Evolutionary conservation across 352 stramenopile genomes (phyloP), one percentile per base, ranked within the genome.

Genomic region (Pythium sp.): DNA sequence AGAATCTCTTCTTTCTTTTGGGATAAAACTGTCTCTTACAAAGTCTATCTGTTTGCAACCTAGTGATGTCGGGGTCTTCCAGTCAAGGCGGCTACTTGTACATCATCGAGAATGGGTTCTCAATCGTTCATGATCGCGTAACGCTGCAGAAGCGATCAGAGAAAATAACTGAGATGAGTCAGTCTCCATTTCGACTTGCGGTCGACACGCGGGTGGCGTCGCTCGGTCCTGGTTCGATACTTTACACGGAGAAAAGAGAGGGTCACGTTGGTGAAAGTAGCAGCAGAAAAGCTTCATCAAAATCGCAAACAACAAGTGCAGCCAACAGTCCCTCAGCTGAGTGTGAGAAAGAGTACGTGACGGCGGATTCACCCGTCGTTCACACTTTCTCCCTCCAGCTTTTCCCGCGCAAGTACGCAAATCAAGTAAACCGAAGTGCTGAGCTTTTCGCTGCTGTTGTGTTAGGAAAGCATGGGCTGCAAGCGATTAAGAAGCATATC

Each of bases 111-210:
- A 78, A 71, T 14, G 78, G 78, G 8, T 49, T 62, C 22, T 80
- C 78, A n/a, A 64, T 88, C 41, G 74, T 86, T 6, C 80, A 86
- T 30, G 75, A 84, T 30, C 61, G 58, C 12, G 70, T 87, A n/a
- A 68, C 62, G 24, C 60, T 87, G 20, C 71, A 83, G 54, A 58
- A 69, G 64, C 38, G 56, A 57, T 43, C 46, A 11, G 56, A 74
- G 55, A 68, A 72, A 30, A 18, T 68, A 61, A 6, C n/a, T 26
- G 62, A 49, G 30, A 18, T 63, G 28, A 55, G n/a, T 3, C 43
- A 43, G 11, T 76, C 65, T 1, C 62, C 67, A 5, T 67, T 15
- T 34, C 80, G 72, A 18, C 34, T 87, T 0, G 58, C 72, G 18
- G 58, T 85, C 4, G 74, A 84, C 54, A 79, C 75, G 11, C 72